These are phyloP conservation scores for Petunia axillaris DNA, from an alignment of 257 asterid genomes.

Conservation along the genomic window DNA sequence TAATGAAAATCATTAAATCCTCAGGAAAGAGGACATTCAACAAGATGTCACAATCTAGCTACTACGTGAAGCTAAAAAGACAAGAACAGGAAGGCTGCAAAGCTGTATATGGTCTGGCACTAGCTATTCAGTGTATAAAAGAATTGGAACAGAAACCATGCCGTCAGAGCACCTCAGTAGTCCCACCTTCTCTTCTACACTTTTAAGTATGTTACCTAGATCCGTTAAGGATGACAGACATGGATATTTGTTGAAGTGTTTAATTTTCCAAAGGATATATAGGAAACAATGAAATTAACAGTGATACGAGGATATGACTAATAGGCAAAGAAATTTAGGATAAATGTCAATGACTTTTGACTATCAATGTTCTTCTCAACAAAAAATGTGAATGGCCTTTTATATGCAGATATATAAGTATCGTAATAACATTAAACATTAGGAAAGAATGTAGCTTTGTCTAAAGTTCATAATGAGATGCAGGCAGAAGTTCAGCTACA, in stretches of 20 bases:
- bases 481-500: neutral
- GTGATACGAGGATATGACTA: neutral
- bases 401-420: neutral
- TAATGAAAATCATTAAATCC: neutral
- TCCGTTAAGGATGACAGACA: neutral
- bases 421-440: neutral
- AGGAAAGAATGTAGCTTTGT: neutral
- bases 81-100: neutral
- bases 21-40: constrained; percentile 1
- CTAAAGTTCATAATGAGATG: neutral
- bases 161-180: neutral
- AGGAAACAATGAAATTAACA: neutral
- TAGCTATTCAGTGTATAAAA: neutral
- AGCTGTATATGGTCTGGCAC: neutral
- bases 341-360: neutral
- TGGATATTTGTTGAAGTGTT: neutral
- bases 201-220: neutral
- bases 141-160: neutral
- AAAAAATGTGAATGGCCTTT: neutral
- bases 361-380: neutral
- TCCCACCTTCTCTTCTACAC: neutral
- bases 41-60: constrained; percentile 13
- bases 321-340: neutral
- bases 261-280: neutral
- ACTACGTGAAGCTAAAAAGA: neutral